Base-by-base conservation (phyloP, 352 stramenopile species). In the Pythium phragmitis region DNA sequence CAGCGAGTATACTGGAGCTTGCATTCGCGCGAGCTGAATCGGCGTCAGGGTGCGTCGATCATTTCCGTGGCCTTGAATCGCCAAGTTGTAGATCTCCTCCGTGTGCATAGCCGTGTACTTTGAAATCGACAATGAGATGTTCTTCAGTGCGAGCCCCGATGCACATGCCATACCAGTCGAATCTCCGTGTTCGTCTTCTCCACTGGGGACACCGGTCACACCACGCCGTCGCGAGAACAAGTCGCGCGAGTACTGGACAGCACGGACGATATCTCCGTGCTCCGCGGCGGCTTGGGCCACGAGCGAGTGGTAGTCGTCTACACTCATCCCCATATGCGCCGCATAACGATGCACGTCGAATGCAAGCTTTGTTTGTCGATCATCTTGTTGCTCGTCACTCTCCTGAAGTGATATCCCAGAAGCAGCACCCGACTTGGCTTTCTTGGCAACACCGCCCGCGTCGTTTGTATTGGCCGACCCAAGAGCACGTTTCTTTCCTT, bases 91-190 rank as follows among this genome's bases (percentile, higher is more conserved):
- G 2, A 85, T 74, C 7, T 79, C 64, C 46, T 87, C 76, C 9
- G 82, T 73, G 33, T 92, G 66, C n/a, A 58, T 73, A 19, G 79
- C 75, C 6, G 79, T 80, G 60, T 83, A 89, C 43, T 72, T 59
- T 12, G 81, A 92, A 36, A 92, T 81, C 1, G 80, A 69, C 30
- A 84, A 66, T 12, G 80, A 85, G 14, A 89, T 83, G 46, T 74
- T 77, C 55, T 79, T 80, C 17, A 92, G 58, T 30, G 68, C 68
- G 17, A 59, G 26, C n/a, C 51, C 67, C 14, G 67, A 74, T 39
- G n/a, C 8, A 36, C 42, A 55, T 6, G 51, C 46, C 21, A 8
- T 36, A 6, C 26, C 28, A 7, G 17, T 26, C 9, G 23, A 23
- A 7, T 9, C 2, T 28, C n/a, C 36, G 2, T 57, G 13, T 17